Percentiles rank a stretch among this genome's conserved stretches.
Conservation (phyloP, 257 asterid genomes). For the Solanum acaule region DNA sequence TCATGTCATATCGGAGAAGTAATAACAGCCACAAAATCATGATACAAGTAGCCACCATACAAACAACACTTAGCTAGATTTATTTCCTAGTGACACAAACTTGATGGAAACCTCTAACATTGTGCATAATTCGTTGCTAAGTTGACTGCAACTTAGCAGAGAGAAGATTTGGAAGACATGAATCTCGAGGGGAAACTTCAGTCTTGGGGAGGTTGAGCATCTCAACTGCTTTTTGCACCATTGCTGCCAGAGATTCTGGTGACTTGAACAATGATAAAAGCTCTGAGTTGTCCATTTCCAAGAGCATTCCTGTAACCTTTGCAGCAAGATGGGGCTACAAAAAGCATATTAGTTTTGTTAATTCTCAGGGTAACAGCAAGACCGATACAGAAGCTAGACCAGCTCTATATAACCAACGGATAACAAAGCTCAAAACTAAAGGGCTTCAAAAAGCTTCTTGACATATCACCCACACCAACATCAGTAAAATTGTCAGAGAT, state of each 20-base stretch:
- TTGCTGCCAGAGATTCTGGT: constrained; percentile 51
- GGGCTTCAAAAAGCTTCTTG: neutral
- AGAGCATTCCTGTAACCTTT: constrained; percentile 85
- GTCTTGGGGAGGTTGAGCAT: constrained; percentile 51
- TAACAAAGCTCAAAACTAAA: neutral
- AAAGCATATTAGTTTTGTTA: neutral
- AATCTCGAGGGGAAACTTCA: constrained; percentile 39
- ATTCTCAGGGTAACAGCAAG: neutral
- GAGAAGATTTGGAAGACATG: constrained; percentile 34
- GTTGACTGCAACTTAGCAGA: constrained; percentile 51
- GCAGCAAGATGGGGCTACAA: constrained; percentile 59
- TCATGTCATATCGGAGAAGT: neutral
- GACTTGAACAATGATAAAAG: constrained; percentile 60
- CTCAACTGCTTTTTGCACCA: constrained; percentile 72
- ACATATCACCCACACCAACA: neutral
- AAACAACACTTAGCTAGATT: neutral
- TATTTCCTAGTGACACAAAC: neutral
- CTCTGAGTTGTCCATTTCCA: constrained; percentile 89
- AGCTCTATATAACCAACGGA: neutral
- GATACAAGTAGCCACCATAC: neutral
- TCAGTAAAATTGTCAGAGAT: neutral
- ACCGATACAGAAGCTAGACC: neutral
- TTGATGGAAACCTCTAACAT: neutral
- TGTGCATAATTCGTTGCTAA: constrained; percentile 6
- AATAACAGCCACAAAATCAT: neutral